These are phyloP conservation scores for Rhodotorula glutinis DNA, from an alignment of 1,284 basidiomycete species.

Conservation along the genomic window DNA sequence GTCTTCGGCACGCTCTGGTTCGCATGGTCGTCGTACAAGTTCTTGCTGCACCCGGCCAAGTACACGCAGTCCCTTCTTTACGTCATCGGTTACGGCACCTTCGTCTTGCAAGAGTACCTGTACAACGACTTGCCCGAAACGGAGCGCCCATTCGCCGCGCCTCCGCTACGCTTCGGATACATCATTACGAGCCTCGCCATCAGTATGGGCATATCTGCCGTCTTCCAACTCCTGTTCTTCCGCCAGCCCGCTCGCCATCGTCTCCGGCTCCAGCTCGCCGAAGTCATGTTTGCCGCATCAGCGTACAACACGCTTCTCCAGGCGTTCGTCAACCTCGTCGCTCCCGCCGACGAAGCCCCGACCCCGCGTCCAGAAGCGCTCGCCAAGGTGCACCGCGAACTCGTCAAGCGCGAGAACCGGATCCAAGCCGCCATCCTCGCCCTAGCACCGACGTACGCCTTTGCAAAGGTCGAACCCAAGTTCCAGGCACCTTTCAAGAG, in stretches of 20 bases:
- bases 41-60: conserved; percentile 23
- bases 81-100: conserved; percentile 20
- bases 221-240: conserved; percentile 36
- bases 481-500: conserved; percentile 31
- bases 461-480: conserved; percentile 32
- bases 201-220: conserved; percentile 29
- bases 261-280: conserved; percentile 29
- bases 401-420: conserved; percentile 27
- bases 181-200: conserved; percentile 27
- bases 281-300: conserved; percentile 32
- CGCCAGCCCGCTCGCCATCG: conserved; percentile 32
- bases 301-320: conserved; percentile 37
- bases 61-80: conserved; percentile 29
- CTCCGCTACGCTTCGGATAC: conserved; percentile 30
- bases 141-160: conserved; percentile 17
- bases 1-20: conserved; percentile 24
- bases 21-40: conserved; percentile 26
- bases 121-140: conserved; percentile 25
- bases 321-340: conserved; percentile 30
- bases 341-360: conserved; percentile 33
- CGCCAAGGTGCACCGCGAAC: conserved; percentile 25
- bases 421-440: conserved; percentile 29
- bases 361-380: conserved; percentile 24
- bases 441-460: conserved; percentile 29
- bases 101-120: conserved; percentile 28